These are phyloP conservation scores for Gloeopeniophorella convolvens DNA, from an alignment of 768 basidiomycete genomes.

Conservation along the genomic window DNA sequence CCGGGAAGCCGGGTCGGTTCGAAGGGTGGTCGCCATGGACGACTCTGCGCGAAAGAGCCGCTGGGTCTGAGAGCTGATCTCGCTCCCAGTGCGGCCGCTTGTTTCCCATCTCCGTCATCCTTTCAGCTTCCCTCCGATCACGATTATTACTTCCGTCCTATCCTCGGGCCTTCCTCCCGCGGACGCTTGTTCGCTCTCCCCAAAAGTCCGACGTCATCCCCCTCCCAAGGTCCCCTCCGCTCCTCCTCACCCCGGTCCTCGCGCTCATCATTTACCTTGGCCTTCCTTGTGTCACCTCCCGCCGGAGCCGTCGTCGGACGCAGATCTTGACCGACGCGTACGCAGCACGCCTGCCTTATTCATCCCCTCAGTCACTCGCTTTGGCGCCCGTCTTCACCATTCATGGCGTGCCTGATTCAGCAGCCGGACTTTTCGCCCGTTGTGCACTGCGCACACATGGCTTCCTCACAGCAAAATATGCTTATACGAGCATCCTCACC, in stretches of 20 bases:
- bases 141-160: conserved; percentile 14
- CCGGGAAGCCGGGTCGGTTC: no score
- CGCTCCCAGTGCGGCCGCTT: conserved; percentile 17
- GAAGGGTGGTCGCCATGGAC: not conserved
- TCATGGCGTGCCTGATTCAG: not conserved
- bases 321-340: conserved; percentile 3
- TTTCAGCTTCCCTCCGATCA: conserved; percentile 4
- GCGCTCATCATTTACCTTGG: not conserved
- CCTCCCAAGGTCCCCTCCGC: not conserved
- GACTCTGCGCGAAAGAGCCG: not conserved
- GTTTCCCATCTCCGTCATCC: conserved; percentile 7
- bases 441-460: not conserved
- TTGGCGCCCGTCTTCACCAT: not conserved
- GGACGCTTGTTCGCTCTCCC: not conserved
- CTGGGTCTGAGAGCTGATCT: conserved; percentile 3
- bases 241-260: not conserved
- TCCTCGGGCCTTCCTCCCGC: not conserved
- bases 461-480: no score
- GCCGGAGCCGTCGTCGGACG: not conserved
- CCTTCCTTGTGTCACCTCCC: conserved; percentile 3
- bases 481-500: no score
- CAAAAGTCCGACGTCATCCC: not conserved
- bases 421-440: not conserved
- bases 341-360: conserved; percentile 1
- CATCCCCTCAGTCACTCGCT: no score